Conservation (phyloP, 371 early-diverging fungal genomes). For the Apophysomyces elegans region DNA sequence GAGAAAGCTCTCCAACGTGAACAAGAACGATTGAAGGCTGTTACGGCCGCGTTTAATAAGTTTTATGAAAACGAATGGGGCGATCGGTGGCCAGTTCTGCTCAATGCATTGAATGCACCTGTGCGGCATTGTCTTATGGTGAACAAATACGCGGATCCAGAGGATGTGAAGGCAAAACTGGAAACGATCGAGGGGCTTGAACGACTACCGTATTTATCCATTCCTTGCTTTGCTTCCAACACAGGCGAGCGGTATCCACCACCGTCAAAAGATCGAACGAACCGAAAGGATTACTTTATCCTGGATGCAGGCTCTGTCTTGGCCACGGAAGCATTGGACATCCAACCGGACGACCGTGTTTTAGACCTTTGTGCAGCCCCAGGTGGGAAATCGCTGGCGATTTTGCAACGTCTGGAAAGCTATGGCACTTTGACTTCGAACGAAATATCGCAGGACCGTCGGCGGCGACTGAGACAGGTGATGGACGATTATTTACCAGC, state of each 20-base stretch:
- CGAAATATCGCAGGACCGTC: slow-evolving; percentile 58
- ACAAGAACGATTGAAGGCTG: slow-evolving; percentile 36
- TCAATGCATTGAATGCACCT: slow-evolving; percentile 48
- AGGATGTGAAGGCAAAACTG: slow-evolving; percentile 30
- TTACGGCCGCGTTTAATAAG: slow-evolving; percentile 39
- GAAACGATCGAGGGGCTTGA: slow-evolving; percentile 17
- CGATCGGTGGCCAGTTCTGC: slow-evolving; percentile 55
- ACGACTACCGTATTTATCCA: slow-evolving; percentile 37
- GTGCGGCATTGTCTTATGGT: slow-evolving; percentile 56
- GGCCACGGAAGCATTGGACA: slow-evolving; percentile 61
- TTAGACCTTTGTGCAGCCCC: slow-evolving; percentile 84
- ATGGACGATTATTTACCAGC: slow-evolving; percentile 62
- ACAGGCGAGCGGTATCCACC: slow-evolving; percentile 38
- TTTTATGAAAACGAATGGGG: slow-evolving; percentile 56
- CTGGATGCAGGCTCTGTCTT: slow-evolving; percentile 76
- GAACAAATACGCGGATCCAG: slow-evolving; percentile 49
- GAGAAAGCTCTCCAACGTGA: slow-evolving; percentile 40
- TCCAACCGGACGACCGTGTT: slow-evolving; percentile 71
- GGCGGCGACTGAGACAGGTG: slow-evolving; percentile 56
- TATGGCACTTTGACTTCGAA: slow-evolving; percentile 58
- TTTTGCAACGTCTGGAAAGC: slow-evolving; percentile 54
- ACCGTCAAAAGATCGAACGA: slow-evolving; percentile 40
- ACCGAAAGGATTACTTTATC: slow-evolving; percentile 55
- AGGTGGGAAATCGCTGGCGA: slow-evolving; percentile 70
- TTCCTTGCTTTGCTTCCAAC: slow-evolving; percentile 46